Evolutionary conservation across 2,329 filamentous ascomycete genomes (phyloP).

Genomic region (Tolypocladium inflatum): DNA sequence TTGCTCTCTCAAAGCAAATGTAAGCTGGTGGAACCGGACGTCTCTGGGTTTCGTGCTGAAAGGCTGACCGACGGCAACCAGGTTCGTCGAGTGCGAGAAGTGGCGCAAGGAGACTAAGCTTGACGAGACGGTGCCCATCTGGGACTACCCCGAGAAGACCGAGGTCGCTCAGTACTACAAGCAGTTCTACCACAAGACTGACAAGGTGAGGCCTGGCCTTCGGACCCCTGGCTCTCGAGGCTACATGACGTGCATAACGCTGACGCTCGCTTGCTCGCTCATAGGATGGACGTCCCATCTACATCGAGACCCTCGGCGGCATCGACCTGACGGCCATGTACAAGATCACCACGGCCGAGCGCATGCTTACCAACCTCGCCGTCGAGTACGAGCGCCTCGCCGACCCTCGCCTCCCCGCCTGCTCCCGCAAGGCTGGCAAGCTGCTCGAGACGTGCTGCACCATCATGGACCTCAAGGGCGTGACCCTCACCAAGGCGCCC

Average conservation of each 20-base stretch:
- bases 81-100: constrained; percentile 84
- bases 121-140: constrained; percentile 68
- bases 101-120: constrained; percentile 85
- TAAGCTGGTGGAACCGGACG: constrained; percentile 34
- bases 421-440: constrained; percentile 81
- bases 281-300: constrained; percentile 90
- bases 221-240: background rate
- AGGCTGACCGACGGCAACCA: constrained; percentile 28
- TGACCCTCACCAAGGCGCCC: constrained; percentile 70
- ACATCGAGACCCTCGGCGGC: constrained; percentile 92
- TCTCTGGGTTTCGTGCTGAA: background rate
- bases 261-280: background rate
- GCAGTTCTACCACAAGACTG: constrained; percentile 98
- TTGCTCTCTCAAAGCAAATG: constrained; percentile 78
- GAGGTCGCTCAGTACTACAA: constrained; percentile 87
- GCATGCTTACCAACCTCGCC: constrained; percentile 94
- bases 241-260: background rate
- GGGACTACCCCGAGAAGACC: constrained; percentile 79
- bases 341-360: constrained; percentile 84
- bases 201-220: constrained; percentile 46
- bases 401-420: constrained; percentile 88
- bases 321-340: constrained; percentile 85
- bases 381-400: constrained; percentile 96
- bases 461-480: constrained; percentile 95
- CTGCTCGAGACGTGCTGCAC: constrained; percentile 97